A percentile compares a stretch with the other conserved stretches of the same genome.
Evolutionary conservation across 306 rosid species (phyloP).

Genomic region (Mimosa bimucronata): DNA sequence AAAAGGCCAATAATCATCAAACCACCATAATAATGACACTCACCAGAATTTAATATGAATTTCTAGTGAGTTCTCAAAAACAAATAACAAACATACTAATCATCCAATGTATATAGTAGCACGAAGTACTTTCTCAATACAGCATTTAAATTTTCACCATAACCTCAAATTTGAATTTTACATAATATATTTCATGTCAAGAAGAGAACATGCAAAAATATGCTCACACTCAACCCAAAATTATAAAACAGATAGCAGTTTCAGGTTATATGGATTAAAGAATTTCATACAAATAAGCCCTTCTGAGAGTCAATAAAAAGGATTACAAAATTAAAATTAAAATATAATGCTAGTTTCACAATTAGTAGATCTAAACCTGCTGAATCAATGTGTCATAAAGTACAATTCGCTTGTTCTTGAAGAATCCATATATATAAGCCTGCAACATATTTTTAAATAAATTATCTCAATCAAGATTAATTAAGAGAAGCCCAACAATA

Average conservation of each 20-base stretch:
- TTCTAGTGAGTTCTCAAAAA: not conserved
- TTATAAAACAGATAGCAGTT: not conserved
- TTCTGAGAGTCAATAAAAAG: conserved; percentile 16
- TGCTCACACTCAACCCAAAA: conserved; percentile 2
- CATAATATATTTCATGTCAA: conserved; percentile 1
- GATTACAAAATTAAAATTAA: conserved; percentile 1
- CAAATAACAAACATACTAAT: not conserved
- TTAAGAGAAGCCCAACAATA: conserved; percentile 17
- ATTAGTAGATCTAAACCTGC: conserved; percentile 63
- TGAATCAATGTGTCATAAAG: conserved; percentile 96
- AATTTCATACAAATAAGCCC: not conserved
- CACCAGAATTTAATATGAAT: not conserved
- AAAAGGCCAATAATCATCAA: not conserved
- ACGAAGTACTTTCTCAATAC: not conserved
- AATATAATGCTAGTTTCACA: conserved; percentile 6
- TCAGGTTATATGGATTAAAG: not conserved
- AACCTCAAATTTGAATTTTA: not conserved
- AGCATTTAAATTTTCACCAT: not conserved
- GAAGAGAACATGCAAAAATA: not conserved
- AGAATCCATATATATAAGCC: conserved; percentile 99
- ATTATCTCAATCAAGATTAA: conserved; percentile 23
- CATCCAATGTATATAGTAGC: not conserved
- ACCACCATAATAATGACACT: not conserved
- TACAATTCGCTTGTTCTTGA: conserved; percentile 95
- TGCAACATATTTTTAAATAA: conserved; percentile 49